Percentiles rank a stretch among this genome's conserved stretches.
These are phyloP conservation scores for Aphanomyces invadans DNA, from an alignment of 352 stramenopile species.

Conservation along the genomic window DNA sequence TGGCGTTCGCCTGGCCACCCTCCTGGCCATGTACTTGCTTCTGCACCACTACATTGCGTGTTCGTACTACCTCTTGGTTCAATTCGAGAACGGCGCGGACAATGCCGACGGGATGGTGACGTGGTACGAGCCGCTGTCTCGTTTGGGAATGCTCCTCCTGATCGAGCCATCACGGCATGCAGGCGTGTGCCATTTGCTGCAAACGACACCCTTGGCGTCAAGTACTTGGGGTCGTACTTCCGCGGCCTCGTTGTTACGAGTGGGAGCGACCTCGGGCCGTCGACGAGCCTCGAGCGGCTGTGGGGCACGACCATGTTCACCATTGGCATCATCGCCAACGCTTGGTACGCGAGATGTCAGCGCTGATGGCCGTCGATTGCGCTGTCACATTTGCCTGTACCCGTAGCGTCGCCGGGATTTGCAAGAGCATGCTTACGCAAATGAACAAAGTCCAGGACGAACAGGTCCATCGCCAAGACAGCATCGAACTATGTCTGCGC, in stretches of 20 bases:
- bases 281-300: not conserved
- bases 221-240: not conserved
- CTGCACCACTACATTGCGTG: slow-evolving; percentile 14
- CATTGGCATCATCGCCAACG: slow-evolving; percentile 6
- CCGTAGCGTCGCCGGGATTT: slow-evolving; percentile 5
- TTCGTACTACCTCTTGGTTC: not conserved
- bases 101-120: not conserved
- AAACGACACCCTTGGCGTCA: not conserved
- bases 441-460: slow-evolving; percentile 12
- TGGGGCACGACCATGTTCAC: not conserved
- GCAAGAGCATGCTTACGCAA: not conserved
- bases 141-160: no score
- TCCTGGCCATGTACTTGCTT: not conserved
- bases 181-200: not conserved
- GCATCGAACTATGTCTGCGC: not conserved
- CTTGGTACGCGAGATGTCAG: not conserved
- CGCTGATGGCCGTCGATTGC: not conserved
- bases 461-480: not conserved
- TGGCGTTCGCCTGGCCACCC: not conserved
- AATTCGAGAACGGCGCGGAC: no score
- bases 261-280: not conserved
- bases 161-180: no score
- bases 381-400: no score
- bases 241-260: not conserved
- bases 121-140: no score